These are phyloP conservation scores for Pseudopediastrum boryanum DNA, from an alignment of 139 green algal genomes.

Conservation along the genomic window DNA sequence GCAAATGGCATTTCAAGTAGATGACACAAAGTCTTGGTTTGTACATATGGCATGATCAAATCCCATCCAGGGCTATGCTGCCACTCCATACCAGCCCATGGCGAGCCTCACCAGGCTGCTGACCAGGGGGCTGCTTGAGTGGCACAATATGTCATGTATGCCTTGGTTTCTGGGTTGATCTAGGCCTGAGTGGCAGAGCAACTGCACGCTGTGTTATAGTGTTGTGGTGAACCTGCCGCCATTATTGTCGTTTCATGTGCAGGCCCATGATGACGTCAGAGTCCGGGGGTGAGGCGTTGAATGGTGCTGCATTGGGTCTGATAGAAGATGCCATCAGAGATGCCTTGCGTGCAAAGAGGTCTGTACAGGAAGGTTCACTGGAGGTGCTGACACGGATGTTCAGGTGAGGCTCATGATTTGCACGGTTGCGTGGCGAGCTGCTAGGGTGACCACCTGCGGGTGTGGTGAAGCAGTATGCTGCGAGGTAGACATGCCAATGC, in stretches of 20 bases:
- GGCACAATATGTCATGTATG: background rate
- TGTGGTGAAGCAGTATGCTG: background rate
- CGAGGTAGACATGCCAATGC: background rate
- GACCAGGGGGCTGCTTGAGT: no score
- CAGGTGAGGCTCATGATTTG: conserved; percentile 44
- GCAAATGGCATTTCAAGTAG: no score
- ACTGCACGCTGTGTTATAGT: background rate
- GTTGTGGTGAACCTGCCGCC: conserved; percentile 14
- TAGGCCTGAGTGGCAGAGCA: background rate
- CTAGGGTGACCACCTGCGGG: background rate
- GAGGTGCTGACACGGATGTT: conserved; percentile 59
- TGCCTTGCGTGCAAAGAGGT: conserved; percentile 45
- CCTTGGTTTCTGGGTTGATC: background rate
- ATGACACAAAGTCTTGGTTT: no score
- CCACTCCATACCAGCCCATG: no score
- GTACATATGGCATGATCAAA: no score
- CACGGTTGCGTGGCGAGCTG: background rate
- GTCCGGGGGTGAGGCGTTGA: conserved; percentile 10
- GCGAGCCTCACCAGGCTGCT: no score
- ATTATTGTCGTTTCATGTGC: background rate
- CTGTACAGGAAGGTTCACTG: conserved; percentile 59
- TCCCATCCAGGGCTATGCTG: no score
- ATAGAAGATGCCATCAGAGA: conserved; percentile 62
- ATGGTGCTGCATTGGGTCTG: conserved; percentile 35
- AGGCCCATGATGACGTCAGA: background rate